Base-by-base conservation (phyloP, 2,329 filamentous ascomycete genomes). In the Fusarium veterinarium region DNA sequence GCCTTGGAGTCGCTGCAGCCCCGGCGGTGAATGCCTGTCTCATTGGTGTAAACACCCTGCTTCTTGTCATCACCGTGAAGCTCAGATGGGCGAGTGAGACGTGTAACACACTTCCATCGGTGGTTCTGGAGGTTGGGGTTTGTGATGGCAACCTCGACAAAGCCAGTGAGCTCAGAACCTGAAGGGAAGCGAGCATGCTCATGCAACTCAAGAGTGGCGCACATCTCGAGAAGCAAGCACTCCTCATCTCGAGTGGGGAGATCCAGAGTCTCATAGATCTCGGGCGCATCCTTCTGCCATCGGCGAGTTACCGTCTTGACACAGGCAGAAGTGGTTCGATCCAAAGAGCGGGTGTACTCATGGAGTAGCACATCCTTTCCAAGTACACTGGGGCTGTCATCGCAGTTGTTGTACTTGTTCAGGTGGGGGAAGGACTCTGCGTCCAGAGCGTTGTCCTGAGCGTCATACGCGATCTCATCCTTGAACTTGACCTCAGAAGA, bases 191-290 rank as follows among this genome's bases (percentile, higher is more conserved):
- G 85, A 73, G 85, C 85, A 49, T 86, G 86, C 69, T 89, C 84
- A 76, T 90, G 87, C 5, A 91, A 80, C 69, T 90, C 86, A 11
- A 92, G 84, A 2, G 88, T 88, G 8, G 88, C 85, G 68, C 90
- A 89, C 83, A 91, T 89, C 80, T 91, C 89, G 69, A 91, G 82
- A 40, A 91, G 86, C 66, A 89, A 88, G 41, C 86, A 86, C 28
- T 85, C 83, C 71, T 89, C 84, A 37, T 88, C 85, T 14, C 85
- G 82, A 5, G 83, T 80, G 14, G 85, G 82, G 5, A 84, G 80
- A 59, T 87, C 83, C 8, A 91, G 84, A 40, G 85, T 83, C 55
- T 87, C 84, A 71, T 86, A 84, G 67, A 91, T 85, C 57, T 86
- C 84, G 1, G 89, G 88, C 62, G 90, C 90, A 53, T 86, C 85